phyloP scores from a whole-genome alignment of 345 rosid species.

The Populus pruinosa region DNA sequence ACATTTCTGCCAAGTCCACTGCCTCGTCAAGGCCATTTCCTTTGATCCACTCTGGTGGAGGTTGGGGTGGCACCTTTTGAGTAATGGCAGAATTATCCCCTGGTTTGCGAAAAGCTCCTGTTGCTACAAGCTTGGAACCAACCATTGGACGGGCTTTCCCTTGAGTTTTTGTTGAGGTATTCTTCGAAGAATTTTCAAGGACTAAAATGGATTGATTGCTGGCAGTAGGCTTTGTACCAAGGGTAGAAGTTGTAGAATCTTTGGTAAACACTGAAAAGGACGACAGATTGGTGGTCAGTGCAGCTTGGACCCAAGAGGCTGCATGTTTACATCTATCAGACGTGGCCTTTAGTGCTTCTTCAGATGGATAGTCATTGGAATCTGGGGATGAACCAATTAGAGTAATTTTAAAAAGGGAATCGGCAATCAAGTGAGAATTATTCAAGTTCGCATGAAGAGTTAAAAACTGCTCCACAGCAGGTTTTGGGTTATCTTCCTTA shows the following conservation, averaged over 20 bases:
- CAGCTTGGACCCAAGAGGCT: conserved; percentile 87
- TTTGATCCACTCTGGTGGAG: conserved; percentile 67
- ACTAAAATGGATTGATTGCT: conserved; percentile 52
- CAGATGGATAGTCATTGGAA: conserved; percentile 50
- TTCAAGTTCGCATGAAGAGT: conserved; percentile 62
- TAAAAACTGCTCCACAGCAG: conserved; percentile 83
- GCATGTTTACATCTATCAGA: conserved; percentile 66
- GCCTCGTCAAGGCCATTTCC: conserved; percentile 67
- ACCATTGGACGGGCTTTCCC: conserved; percentile 45
- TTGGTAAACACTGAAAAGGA: conserved; percentile 64
- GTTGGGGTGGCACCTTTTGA: conserved; percentile 49
- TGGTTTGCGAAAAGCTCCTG: conserved; percentile 58
- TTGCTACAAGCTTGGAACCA: conserved; percentile 70
- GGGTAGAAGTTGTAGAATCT: conserved; percentile 38
- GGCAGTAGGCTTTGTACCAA: conserved; percentile 31
- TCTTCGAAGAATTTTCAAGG: conserved; percentile 52
- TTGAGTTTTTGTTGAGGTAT: conserved; percentile 42
- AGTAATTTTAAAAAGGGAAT: conserved; percentile 55
- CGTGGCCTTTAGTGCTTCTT: conserved; percentile 61
- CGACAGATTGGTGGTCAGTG: conserved; percentile 72
- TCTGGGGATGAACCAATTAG: conserved; percentile 47
- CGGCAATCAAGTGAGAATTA: conserved; percentile 45
- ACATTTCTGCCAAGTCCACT: conserved; percentile 68
- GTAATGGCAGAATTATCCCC: conserved; percentile 38
- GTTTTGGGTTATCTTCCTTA: conserved; percentile 83